Evolutionary conservation across 31 red algal species (phyloP).

Genomic region (Odonthalia washingtoniensis): DNA sequence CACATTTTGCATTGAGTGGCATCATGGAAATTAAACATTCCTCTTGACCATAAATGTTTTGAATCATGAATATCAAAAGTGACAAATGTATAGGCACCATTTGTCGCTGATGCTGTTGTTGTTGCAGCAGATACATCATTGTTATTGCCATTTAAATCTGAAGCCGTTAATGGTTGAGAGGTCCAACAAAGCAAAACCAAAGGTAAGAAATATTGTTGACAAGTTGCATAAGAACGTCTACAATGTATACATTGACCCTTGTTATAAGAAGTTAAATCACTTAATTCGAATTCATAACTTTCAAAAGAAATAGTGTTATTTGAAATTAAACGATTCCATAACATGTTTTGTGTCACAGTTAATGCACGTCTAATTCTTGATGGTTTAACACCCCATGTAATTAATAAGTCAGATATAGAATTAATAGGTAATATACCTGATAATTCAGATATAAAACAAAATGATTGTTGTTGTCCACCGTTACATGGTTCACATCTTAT

Average conservation of each 20-base stretch:
- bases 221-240: too few relatives aligned
- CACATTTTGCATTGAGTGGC: conserved; percentile 48
- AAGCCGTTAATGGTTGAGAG: background rate
- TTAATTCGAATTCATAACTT: conserved; percentile 54
- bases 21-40: conserved; percentile 41
- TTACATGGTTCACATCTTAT: background rate
- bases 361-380: background rate
- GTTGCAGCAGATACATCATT: conserved; percentile 17
- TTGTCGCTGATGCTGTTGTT: background rate
- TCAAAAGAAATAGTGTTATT: conserved; percentile 48
- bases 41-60: conserved; percentile 51
- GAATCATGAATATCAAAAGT: conserved; percentile 14
- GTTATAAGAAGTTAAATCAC: too few relatives aligned
- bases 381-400: background rate
- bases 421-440: conserved; percentile 48
- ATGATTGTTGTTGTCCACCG: too few relatives aligned
- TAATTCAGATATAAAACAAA: too few relatives aligned
- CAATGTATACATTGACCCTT: too few relatives aligned
- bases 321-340: background rate
- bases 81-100: conserved; percentile 62
- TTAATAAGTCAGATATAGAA: conserved; percentile 52
- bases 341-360: background rate
- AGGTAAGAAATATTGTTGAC: too few relatives aligned
- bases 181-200: too few relatives aligned
- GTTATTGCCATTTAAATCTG: background rate